phyloP scores from a whole-genome alignment of 2,329 filamentous ascomycete species.

The Colletotrichum higginsianum region DNA sequence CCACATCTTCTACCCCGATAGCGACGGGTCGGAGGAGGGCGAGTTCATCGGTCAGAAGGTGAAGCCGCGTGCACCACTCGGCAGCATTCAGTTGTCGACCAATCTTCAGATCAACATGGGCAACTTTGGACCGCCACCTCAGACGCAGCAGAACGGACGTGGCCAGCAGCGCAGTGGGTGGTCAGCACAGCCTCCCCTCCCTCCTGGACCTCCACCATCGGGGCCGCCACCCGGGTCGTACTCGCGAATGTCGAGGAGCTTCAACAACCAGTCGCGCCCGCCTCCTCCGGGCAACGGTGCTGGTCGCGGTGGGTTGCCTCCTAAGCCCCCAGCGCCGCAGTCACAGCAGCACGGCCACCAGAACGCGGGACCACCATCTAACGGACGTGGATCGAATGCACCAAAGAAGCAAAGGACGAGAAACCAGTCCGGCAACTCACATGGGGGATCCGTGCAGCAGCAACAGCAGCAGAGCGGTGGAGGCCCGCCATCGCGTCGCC shows the following conservation, averaged over 20 bases:
- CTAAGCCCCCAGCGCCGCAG: slow-evolving; percentile 39
- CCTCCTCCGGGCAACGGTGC: slow-evolving; percentile 20
- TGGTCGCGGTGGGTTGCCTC: slow-evolving; percentile 27
- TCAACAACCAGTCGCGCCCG: slow-evolving; percentile 34
- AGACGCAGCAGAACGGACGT: slow-evolving; percentile 37
- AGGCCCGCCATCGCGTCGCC: slow-evolving; percentile 26
- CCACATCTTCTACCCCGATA: slow-evolving; percentile 63
- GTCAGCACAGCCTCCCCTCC: slow-evolving; percentile 54
- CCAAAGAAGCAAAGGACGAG: slow-evolving; percentile 36
- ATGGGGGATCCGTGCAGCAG: slow-evolving; percentile 26
- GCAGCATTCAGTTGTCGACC: slow-evolving; percentile 57
- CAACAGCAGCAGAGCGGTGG: slow-evolving; percentile 27
- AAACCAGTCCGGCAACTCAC: slow-evolving; percentile 29
- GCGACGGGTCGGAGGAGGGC: slow-evolving; percentile 60
- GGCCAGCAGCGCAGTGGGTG: slow-evolving; percentile 38
- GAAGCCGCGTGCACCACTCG: slow-evolving; percentile 49
- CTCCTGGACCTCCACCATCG: slow-evolving; percentile 55
- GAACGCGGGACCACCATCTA: slow-evolving; percentile 35
- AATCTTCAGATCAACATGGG: slow-evolving; percentile 54
- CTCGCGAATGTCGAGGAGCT: slow-evolving; percentile 39
- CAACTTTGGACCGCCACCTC: slow-evolving; percentile 38
- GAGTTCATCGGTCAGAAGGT: slow-evolving; percentile 58
- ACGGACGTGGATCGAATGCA: slow-evolving; percentile 32
- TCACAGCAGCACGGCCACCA: slow-evolving; percentile 35
- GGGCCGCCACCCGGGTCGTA: slow-evolving; percentile 47